These are phyloP conservation scores for Neurospora terricola DNA, from an alignment of 495 filamentous ascomycete species.

Conservation along the genomic window DNA sequence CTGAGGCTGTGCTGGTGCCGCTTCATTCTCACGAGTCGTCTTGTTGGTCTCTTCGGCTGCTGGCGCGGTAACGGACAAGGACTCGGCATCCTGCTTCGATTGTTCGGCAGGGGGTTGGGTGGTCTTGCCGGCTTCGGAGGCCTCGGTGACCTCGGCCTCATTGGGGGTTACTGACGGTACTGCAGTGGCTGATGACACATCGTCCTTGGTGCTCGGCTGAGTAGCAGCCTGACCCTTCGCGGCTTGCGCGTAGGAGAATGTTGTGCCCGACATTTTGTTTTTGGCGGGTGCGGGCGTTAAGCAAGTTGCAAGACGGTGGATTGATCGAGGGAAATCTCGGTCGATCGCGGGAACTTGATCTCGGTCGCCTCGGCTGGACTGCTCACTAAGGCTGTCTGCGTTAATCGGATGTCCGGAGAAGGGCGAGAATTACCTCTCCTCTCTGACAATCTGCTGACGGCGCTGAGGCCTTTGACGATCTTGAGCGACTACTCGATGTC, in stretches of 20 bases:
- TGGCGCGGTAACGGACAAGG: constrained; percentile 11
- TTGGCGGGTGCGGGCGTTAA: neutral
- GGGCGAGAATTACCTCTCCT: constrained; percentile 17
- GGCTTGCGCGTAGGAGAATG: constrained; percentile 93
- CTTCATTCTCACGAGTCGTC: constrained; percentile 11
- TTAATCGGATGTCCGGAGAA: constrained; percentile 22
- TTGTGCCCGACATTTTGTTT: constrained; percentile 27
- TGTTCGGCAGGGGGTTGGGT: constrained; percentile 13
- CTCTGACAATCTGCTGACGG: constrained; percentile 11
- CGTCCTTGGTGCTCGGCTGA: constrained; percentile 56
- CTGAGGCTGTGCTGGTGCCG: constrained; percentile 6
- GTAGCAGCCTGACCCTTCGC: constrained; percentile 60
- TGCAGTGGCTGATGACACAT: constrained; percentile 33
- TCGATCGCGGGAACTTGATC: neutral
- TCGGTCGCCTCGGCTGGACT: constrained; percentile 5
- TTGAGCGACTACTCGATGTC: neutral
- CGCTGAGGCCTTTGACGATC: neutral
- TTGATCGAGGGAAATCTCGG: neutral
- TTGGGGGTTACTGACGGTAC: constrained; percentile 53
- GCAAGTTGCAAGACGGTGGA: constrained; percentile 4
- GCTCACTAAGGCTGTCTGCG: constrained; percentile 7
- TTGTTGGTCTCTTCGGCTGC: constrained; percentile 17
- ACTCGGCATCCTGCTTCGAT: constrained; percentile 16
- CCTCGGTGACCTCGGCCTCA: constrained; percentile 35
- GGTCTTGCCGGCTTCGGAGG: constrained; percentile 23